phyloP scores from a whole-genome alignment of 1,284 basidiomycete species.

The Pascua guehoae region DNA sequence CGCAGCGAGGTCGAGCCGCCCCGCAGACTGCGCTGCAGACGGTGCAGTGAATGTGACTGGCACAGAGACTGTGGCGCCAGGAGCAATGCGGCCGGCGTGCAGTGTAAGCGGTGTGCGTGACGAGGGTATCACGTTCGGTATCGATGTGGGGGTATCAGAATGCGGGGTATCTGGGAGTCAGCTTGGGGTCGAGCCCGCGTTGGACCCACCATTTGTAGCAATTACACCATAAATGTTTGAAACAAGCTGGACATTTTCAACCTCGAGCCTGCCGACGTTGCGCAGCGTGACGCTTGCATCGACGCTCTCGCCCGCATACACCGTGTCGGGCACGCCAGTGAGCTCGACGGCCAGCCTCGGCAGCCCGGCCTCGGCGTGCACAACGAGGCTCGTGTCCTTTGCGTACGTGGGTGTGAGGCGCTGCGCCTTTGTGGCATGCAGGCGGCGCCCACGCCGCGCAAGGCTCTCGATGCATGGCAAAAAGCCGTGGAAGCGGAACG shows the following conservation, averaged over 20 bases:
- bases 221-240: constrained; percentile 29
- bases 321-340: constrained; percentile 21
- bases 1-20: constrained; percentile 26
- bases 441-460: constrained; percentile 43
- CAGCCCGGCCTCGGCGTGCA: constrained; percentile 38
- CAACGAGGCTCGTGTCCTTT: constrained; percentile 43
- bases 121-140: constrained; percentile 26
- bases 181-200: neutral
- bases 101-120: constrained; percentile 15
- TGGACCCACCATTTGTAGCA: neutral
- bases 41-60: constrained; percentile 23
- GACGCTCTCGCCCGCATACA: constrained; percentile 43
- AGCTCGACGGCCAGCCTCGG: constrained; percentile 40
- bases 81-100: constrained; percentile 16
- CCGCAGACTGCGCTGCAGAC: constrained; percentile 7
- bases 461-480: constrained; percentile 49
- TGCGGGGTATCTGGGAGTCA: constrained; percentile 17
- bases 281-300: constrained; percentile 26
- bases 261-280: constrained; percentile 36
- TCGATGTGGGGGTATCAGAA: constrained; percentile 15
- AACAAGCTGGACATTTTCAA: constrained; percentile 37
- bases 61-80: constrained; percentile 24
- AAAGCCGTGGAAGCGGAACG: constrained; percentile 50
- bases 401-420: constrained; percentile 48
- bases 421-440: constrained; percentile 49